Evolutionary conservation across 2,329 filamentous ascomycete genomes (phyloP), one percentile per base, ranked within the genome.

Genomic region (Sporothrix inflata): DNA sequence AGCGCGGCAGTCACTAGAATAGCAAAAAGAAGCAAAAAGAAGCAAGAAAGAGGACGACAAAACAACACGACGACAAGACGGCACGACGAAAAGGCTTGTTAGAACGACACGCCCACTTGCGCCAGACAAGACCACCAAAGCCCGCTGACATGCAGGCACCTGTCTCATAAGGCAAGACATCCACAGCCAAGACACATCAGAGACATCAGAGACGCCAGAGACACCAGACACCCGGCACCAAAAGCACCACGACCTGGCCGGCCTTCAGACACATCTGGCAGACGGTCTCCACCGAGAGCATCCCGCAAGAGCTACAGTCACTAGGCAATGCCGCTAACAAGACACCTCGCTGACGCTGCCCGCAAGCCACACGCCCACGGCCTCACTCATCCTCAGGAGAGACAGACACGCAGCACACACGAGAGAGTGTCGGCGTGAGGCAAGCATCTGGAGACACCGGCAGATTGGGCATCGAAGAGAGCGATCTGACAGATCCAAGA

Each of bases 81-180:
- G 47, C 47, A n/a, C 19, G 9, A 27, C n/a, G 24, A 27, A 7
- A 55, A 16, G 24, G 21, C 21, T 55, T 55, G 51, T 27, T 27
- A 5, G n/a, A 60, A 27, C 51, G 51, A 6, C 21, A 55, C 5
- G 27, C 14, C 60, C 38, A 38, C 60, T 45, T 45, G 38, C 60
- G 11, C 60, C 40, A 16, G 12, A 19, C 38, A 45, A 14, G 38
- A 27, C 21, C n/a, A 45, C n/a, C 60, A 65, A 45, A 24, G n/a
- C 19, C 60, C 38, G 42, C 60, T 45, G 34, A 49, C 19, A 45
- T 57, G 61, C 65, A 49, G 42, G 19, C 34, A 51, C 47, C 16
- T 42, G 70, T 71, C 45, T 38, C 61, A 71, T 67, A 71, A 71
- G 70, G 70, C 70, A 55, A 61, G 60, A 60, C 47, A 63, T 16